Evolutionary conservation across 306 rosid species (phyloP), one percentile per base, ranked within the genome.

Genomic region (Cucumis hystrix): DNA sequence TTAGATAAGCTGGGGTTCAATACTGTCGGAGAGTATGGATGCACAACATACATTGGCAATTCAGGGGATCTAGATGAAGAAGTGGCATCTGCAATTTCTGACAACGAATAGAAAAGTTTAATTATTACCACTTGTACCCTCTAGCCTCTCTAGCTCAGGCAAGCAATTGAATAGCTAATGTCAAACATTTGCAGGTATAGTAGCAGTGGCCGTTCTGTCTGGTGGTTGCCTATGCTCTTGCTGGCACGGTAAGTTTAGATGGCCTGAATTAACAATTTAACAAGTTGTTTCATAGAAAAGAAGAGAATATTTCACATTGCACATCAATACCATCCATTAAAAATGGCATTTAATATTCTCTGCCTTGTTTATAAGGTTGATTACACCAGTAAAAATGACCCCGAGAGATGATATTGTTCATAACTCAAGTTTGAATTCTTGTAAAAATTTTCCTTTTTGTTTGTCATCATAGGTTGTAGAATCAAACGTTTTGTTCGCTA

Each of bases 41-140:
- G 98, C 85, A 93, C 98, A 49, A 93, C 98, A 3, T 93, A 97
- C 88, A 93, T 91, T 82, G 97, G 98, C 25, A 93, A 93, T 84
- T 93, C 96, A 39, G 98, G 96, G 69, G 97, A 93, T 77, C 52
- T 93, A 80, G 77, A 93, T 81, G 97, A 91, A 51, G 83, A 92
- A 18, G 96, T 93, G 69, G 96, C 93, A 54, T 75, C 96, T 77
- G 88, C 94, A 54, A 93, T 93, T 79, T 76, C 96, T 0, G 97
- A 93, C 77, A 85, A 79, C 96, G 97, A 86, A 81, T 20, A 17
- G 72, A 63, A 63, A 63, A 64, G 47, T 64, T 16, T 16, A 64
- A 16, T 28, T 13, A 10, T 28, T 60, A n/a, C n/a, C 67, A 28
- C 33, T 61, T 28, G 67, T 28, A 28, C n/a, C 35, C 67, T 61